Base-by-base conservation (phyloP, 1,284 basidiomycete species). In the Ceratobasidium theobromae region DNA sequence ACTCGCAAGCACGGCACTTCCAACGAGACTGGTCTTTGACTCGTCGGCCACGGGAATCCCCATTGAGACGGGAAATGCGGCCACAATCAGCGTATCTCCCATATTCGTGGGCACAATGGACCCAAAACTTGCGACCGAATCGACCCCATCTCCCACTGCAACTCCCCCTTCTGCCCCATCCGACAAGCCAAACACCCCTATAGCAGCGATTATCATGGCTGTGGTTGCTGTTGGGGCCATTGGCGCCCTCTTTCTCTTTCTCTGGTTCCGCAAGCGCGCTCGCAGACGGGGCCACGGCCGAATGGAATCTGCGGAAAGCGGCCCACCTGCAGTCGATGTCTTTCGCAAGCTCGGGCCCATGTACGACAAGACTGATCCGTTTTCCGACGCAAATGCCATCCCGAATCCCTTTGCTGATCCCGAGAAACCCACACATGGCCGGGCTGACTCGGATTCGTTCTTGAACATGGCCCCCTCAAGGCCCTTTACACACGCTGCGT, bases 201-300 rank as follows among this genome's bases (percentile, higher is more conserved):
- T 62, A 6, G 57, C 46, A 8, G 45, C 46, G 21, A 62, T 62
- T 11, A 40, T 40, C 33, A 27, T 51, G 18, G 45, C 33, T 8
- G 21, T 51, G n/a, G n/a, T 62, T 33, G 57, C 46, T n/a, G 30
- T 46, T 3, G 45, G 18, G 6, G 45, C 46, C 30, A 33, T 62
- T 18, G 32, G 9, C 12, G 23, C 30, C 12, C 32, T 62, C 21
- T 35, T 49, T 18, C 14, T 51, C n/a, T 38, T 62, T 12, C 32
- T 62, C 28, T 62, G 57, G 57, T 51, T 27, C 30, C 57, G 57
- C 32, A 62, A 62, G 43, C 57, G 57, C 2, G 32, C 57, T 12
- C 27, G 27, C 27, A 51, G 27, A 18, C 45, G 57, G 28, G 46
- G 57, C 21, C 57, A 51, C 23, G 14, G 32, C 21, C 53, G 53